Evolutionary conservation across 495 filamentous ascomycete genomes (phyloP).

Genomic region (Xylaria cubensis): DNA sequence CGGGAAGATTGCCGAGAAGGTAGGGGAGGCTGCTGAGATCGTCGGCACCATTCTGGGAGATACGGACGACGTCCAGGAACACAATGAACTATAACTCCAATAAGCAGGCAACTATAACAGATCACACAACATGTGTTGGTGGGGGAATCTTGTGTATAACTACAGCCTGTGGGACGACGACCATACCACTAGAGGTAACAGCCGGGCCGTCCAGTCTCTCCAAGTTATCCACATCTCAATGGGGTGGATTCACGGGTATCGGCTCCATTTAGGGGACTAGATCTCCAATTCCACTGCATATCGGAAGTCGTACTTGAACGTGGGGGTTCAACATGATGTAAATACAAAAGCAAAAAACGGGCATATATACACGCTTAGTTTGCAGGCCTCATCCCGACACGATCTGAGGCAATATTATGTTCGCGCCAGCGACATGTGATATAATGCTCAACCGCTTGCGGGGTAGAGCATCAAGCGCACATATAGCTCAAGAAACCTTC

Average conservation of each 20-base stretch:
- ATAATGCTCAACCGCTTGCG: not conserved
- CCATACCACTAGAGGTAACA: not conserved
- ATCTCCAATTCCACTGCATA: not conserved
- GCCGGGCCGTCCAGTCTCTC: not conserved
- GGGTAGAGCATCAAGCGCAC: not conserved
- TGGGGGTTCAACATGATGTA: not conserved
- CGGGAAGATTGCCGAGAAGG: slow-evolving; percentile 52
- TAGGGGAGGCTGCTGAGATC: slow-evolving; percentile 52
- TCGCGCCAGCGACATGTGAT: not conserved
- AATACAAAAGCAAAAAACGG: not conserved
- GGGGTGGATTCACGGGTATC: not conserved
- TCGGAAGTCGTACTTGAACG: not conserved
- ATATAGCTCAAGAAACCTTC: not conserved
- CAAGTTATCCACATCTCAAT: not conserved
- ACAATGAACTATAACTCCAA: slow-evolving; percentile 56
- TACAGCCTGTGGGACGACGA: not conserved
- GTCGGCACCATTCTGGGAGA: slow-evolving; percentile 53
- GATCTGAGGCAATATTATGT: not conserved
- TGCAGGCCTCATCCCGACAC: not conserved
- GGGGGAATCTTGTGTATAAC: not conserved
- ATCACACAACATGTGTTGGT: not conserved
- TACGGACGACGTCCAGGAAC: slow-evolving; percentile 58
- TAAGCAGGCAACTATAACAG: not conserved
- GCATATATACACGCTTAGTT: not conserved
- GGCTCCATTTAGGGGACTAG: not conserved